Conservation (phyloP, 345 rosid species). For the Excoecaria agallocha region DNA sequence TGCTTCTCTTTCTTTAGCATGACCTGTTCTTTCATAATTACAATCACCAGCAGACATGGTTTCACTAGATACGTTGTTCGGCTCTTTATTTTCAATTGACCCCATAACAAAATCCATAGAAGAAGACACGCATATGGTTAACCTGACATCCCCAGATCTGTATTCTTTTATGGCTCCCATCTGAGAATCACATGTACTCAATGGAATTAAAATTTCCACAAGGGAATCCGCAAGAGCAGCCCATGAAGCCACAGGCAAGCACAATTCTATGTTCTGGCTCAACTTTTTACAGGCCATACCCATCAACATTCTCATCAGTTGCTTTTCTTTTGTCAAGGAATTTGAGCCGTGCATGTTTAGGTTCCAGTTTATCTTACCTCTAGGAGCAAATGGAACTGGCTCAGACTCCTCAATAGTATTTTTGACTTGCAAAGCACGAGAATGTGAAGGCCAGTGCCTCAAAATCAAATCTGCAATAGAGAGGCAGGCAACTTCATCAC, state of each 20-base stretch:
- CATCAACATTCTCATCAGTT: slow-evolving; percentile 45
- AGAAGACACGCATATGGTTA: slow-evolving; percentile 49
- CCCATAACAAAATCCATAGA: slow-evolving; percentile 40
- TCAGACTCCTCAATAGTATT: slow-evolving; percentile 71
- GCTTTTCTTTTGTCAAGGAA: slow-evolving; percentile 84
- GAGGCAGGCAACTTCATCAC: slow-evolving; percentile 97
- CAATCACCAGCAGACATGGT: slow-evolving; percentile 41
- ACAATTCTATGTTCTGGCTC: slow-evolving; percentile 53
- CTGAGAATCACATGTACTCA: slow-evolving; percentile 36
- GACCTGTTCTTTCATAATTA: slow-evolving; percentile 44
- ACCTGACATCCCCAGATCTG: slow-evolving; percentile 73
- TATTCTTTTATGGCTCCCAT: slow-evolving; percentile 23
- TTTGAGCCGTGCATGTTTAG: slow-evolving; percentile 75
- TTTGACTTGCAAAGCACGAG: slow-evolving; percentile 89
- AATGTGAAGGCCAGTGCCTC: slow-evolving; percentile 98
- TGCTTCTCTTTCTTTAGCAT: slow-evolving; percentile 54
- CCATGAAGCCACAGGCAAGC: slow-evolving; percentile 70
- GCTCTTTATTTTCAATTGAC: slow-evolving; percentile 40
- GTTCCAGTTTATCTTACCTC: slow-evolving; percentile 91
- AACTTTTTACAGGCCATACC: slow-evolving; percentile 50
- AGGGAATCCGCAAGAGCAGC: slow-evolving; percentile 59
- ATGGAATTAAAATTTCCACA: slow-evolving; percentile 62
- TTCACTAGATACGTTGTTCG: slow-evolving; percentile 34
- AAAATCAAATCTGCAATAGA: slow-evolving; percentile 88
- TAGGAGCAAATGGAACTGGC: slow-evolving; percentile 75